Conservation (phyloP, 345 rosid species). For the Linum usitatissimum region DNA sequence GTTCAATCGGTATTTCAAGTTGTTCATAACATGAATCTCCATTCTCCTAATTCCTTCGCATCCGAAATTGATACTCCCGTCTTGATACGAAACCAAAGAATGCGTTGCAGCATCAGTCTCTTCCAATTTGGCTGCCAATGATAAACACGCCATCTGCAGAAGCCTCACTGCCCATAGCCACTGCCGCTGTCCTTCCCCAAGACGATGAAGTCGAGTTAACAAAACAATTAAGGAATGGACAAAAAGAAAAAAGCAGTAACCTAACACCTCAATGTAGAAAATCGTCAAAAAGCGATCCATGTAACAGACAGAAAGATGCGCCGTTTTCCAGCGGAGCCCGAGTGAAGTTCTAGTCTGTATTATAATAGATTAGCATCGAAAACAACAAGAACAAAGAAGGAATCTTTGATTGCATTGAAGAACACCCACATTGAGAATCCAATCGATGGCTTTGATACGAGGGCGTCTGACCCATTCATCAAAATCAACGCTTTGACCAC, state of each 20-base stretch:
- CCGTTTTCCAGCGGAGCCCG: constrained; percentile 41
- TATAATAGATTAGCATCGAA: neutral
- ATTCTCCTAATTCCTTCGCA: constrained; percentile 29
- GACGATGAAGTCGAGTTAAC: too few relatives aligned
- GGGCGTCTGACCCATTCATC: constrained; percentile 24
- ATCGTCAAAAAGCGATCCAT: constrained; percentile 46
- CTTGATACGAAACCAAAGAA: neutral
- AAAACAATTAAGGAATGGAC: neutral
- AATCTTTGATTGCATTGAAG: constrained; percentile 2
- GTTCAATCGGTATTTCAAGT: neutral
- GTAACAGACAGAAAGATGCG: constrained; percentile 39
- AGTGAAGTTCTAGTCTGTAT: constrained; percentile 32
- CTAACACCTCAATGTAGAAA: constrained; percentile 31
- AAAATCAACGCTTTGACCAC: neutral
- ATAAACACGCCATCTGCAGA: constrained; percentile 1
- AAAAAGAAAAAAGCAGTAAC: neutral
- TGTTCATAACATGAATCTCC: constrained; percentile 52
- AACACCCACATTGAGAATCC: constrained; percentile 45
- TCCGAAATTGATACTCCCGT: neutral
- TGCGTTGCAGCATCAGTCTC: neutral
- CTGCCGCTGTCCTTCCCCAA: neutral
- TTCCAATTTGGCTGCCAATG: constrained; percentile 4
- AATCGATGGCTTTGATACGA: constrained; percentile 36
- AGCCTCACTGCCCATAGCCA: neutral
- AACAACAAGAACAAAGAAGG: neutral